A percentile compares a stretch with the other conserved stretches of the same genome.
These are phyloP conservation scores for Cryptosporidium felis DNA, from an alignment of 169 alveolate species.

Conservation along the genomic window DNA sequence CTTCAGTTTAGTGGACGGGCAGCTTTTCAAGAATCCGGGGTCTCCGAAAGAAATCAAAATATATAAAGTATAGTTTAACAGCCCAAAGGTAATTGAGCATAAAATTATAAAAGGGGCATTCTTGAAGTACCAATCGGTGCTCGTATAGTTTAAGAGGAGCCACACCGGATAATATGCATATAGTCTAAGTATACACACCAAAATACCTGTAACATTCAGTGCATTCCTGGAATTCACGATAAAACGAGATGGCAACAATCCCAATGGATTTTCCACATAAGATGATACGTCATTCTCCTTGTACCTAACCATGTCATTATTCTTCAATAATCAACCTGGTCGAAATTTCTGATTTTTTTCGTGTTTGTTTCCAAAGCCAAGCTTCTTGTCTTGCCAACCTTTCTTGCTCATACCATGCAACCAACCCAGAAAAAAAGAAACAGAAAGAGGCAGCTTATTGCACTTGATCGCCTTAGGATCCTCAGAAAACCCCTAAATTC, in stretches of 20 bases:
- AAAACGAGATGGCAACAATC: constrained; percentile 70
- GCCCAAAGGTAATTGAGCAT: neutral
- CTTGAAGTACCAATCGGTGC: constrained; percentile 32
- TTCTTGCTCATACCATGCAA: neutral
- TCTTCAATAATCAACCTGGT: too few species aligned
- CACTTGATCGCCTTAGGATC: too few species aligned
- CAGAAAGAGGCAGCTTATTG: too few species aligned
- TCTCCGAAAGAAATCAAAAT: constrained; percentile 58
- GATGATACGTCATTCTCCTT: constrained; percentile 49
- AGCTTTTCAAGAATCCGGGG: constrained; percentile 37
- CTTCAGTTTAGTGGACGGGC: constrained; percentile 53
- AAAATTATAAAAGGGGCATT: constrained; percentile 57
- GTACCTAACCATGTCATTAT: constrained; percentile 59
- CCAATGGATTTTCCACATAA: constrained; percentile 54
- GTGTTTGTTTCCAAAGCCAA: too few species aligned
- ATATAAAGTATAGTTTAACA: constrained; percentile 38
- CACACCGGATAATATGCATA: constrained; percentile 64
- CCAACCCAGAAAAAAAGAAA: too few species aligned
- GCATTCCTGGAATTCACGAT: constrained; percentile 23
- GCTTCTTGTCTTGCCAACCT: neutral
- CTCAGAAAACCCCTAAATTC: too few species aligned
- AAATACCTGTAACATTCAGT: constrained; percentile 47
- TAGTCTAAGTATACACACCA: constrained; percentile 37
- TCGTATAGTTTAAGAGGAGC: constrained; percentile 48
- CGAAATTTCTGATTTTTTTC: too few species aligned